A percentile compares a stretch with the other conserved stretches of the same genome.
phyloP scores from a whole-genome alignment of 106 monocot species.

The Amphibolis antarctica region DNA sequence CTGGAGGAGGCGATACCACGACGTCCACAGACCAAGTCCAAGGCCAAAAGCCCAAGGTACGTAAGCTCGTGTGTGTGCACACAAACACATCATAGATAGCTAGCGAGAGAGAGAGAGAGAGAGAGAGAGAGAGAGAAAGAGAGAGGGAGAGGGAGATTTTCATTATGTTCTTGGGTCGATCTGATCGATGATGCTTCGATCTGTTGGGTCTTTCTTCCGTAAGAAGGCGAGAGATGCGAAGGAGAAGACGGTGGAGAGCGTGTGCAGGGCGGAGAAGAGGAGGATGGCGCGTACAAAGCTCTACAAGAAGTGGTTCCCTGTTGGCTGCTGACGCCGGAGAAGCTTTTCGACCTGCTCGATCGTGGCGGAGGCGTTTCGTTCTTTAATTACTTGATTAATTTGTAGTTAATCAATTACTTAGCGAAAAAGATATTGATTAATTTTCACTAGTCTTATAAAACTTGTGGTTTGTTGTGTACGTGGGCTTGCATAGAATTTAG shows the following conservation, averaged over 20 bases:
- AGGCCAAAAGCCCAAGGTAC: not conserved
- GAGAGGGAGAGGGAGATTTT: too few relatives aligned
- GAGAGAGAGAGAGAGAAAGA: too few relatives aligned
- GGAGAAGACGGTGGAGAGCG: slow-evolving; percentile 15
- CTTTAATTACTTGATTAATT: not conserved
- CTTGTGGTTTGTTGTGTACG: too few relatives aligned
- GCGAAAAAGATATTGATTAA: too few relatives aligned
- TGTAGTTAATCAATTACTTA: too few relatives aligned
- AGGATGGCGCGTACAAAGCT: slow-evolving; percentile 8
- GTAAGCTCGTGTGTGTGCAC: not conserved
- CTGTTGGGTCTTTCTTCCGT: not conserved
- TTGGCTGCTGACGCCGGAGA: slow-evolving; percentile 22
- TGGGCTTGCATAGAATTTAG: too few relatives aligned
- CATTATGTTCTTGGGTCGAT: not conserved
- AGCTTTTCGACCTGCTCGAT: too few relatives aligned
- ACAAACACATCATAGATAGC: too few relatives aligned
- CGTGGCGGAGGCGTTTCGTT: too few relatives aligned
- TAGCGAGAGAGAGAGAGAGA: not conserved
- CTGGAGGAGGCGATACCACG: not conserved
- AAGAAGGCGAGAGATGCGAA: slow-evolving; percentile 7
- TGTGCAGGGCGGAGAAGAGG: slow-evolving; percentile 15
- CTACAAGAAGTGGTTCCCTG: slow-evolving; percentile 24
- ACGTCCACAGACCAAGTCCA: not conserved
- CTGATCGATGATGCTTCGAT: not conserved
- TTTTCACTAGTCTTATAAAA: too few relatives aligned